Evolutionary conservation across 2,329 filamentous ascomycete species (phyloP), one percentile per base, ranked within the genome.

Genomic region (Fusarium sp.): DNA sequence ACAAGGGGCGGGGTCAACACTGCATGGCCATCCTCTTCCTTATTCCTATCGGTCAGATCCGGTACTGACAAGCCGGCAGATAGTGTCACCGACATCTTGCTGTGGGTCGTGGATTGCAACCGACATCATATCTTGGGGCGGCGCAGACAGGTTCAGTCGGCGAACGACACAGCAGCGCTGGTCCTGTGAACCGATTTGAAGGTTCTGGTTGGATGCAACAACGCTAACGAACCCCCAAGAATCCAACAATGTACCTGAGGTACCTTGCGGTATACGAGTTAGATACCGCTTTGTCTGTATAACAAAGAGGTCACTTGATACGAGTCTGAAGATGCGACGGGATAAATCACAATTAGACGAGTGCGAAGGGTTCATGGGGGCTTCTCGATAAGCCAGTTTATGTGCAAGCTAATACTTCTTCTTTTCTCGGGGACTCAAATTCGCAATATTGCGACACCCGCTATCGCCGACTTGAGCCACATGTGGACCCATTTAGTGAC

Each of bases 51-150:
- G 72, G 77, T 75, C 77, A 79, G 77, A 70, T 70, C 64, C 67
- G 67, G 62, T 64, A 73, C 60, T 63, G 69, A 65, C 68, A 73
- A 64, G 57, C 70, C 77, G 79, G 78, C 65, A 60, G 70, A 79
- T 77, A 76, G 77, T 80, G 79, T 74, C 63, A 73, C 79, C 79
- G 77, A 73, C 54, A 54, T 73, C 64, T 58, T 60, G 59, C 60
- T 72, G 79, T 80, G 79, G 79, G 77, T 74, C 76, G 53, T 63
- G 47, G 28, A 63, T 61, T 57, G 69, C 69, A 66, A 52, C 54
- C 65, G 63, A 73, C 65, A 76, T 73, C 62, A 69, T 72, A 71
- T 70, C 46, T 50, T 52, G 64, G 13, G 59, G 70, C 47, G 58
- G 64, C 47, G 50, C 66, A 60, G 60, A 71, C 69, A 68, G 64